phyloP scores from a whole-genome alignment of 2,329 filamentous ascomycete genomes.

The Endothia cerciana region DNA sequence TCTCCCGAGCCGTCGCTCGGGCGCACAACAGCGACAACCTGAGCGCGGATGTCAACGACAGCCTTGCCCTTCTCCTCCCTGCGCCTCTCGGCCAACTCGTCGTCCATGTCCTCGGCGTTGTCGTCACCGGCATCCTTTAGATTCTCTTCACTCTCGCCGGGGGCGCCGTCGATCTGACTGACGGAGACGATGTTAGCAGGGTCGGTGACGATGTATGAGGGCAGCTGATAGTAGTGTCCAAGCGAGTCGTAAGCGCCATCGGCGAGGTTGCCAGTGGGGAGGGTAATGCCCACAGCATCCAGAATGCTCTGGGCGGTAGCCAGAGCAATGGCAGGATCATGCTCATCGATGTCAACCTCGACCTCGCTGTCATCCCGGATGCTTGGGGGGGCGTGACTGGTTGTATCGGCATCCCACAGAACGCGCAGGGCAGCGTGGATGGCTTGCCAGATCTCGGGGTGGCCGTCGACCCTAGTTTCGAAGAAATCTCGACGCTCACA shows the following conservation, averaged over 20 bases:
- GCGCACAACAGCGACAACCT: constrained; percentile 61
- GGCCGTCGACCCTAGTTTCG: constrained; percentile 82
- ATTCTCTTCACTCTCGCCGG: constrained; percentile 22
- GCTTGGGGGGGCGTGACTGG: constrained; percentile 20
- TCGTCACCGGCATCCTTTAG: constrained; percentile 30
- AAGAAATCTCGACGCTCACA: constrained; percentile 83
- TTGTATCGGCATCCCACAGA: constrained; percentile 60
- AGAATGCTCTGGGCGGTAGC: constrained; percentile 80
- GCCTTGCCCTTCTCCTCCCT: constrained; percentile 60
- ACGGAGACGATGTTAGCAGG: constrained; percentile 58
- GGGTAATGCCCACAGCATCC: constrained; percentile 74
- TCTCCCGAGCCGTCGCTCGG: constrained; percentile 71
- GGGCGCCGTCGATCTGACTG: constrained; percentile 28
- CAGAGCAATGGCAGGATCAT: constrained; percentile 48
- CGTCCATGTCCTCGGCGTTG: constrained; percentile 36
- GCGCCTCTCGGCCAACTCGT: constrained; percentile 35
- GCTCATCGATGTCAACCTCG: constrained; percentile 34
- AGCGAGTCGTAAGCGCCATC: constrained; percentile 74
- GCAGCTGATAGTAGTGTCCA: constrained; percentile 71
- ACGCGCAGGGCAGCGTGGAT: constrained; percentile 69
- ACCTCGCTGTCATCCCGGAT: constrained; percentile 11
- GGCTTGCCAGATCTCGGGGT: constrained; percentile 79
- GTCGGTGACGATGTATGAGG: constrained; percentile 70
- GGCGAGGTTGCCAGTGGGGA: constrained; percentile 73
- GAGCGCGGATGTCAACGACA: constrained; percentile 49